Evolutionary conservation across 805 yeast species (phyloP).

Genomic region (Nakazawaea siamensis): DNA sequence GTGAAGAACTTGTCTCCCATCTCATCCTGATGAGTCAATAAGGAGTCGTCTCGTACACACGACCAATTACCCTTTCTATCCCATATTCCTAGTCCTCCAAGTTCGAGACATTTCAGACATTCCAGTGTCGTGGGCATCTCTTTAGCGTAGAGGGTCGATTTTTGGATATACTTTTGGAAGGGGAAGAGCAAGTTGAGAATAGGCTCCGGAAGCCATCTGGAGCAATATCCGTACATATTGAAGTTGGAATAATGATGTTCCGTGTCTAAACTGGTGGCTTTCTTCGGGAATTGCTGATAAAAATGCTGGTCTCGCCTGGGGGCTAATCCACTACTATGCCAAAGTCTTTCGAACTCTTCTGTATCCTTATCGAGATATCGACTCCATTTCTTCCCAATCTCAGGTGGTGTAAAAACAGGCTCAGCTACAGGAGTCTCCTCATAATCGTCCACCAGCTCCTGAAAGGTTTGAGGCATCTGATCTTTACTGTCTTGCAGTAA

Average conservation of each 20-base stretch:
- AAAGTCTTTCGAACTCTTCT: slow-evolving; percentile 18
- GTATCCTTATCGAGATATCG: slow-evolving; percentile 19
- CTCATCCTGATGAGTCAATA: slow-evolving; percentile 13
- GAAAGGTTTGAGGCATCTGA: too few species aligned
- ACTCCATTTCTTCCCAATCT: too few species aligned
- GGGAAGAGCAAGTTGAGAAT: slow-evolving; percentile 20
- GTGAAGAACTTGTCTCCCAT: slow-evolving; percentile 17
- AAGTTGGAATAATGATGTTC: slow-evolving; percentile 22
- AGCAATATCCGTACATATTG: slow-evolving; percentile 22
- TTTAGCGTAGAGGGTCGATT: slow-evolving; percentile 19
- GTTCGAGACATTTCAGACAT: slow-evolving; percentile 20
- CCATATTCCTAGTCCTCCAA: slow-evolving; percentile 20
- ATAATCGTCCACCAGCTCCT: too few species aligned
- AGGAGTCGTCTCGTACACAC: slow-evolving; percentile 14
- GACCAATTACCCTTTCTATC: slow-evolving; percentile 23
- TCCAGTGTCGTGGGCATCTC: slow-evolving; percentile 23
- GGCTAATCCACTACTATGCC: slow-evolving; percentile 19
- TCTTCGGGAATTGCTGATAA: slow-evolving; percentile 24
- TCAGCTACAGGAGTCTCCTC: too few species aligned
- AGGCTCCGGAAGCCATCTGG: slow-evolving; percentile 24
- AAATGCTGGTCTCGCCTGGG: slow-evolving; percentile 21
- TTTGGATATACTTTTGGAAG: slow-evolving; percentile 14
- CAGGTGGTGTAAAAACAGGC: too few species aligned
- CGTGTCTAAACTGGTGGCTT: slow-evolving; percentile 21
- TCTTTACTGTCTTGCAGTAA: too few species aligned